phyloP scores from a whole-genome alignment of 768 basidiomycete species.

The Hemileccinum impolitum region DNA sequence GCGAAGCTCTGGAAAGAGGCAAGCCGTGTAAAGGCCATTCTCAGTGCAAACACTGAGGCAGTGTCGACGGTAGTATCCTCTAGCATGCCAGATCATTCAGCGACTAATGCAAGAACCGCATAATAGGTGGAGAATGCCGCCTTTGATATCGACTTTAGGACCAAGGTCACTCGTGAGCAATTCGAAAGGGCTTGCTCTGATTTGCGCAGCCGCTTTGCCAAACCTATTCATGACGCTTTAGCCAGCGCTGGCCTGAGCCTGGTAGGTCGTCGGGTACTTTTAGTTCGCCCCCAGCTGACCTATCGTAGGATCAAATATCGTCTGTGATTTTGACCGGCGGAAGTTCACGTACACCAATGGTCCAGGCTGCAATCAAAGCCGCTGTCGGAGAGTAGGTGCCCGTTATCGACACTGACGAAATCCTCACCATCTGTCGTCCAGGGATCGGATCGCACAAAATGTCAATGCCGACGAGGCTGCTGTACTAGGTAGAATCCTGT shows the following conservation, averaged over 20 bases:
- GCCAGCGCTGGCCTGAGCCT: slow-evolving; percentile 60
- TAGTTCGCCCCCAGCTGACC: neutral
- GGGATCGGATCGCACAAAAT: slow-evolving; percentile 85
- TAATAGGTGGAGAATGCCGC: slow-evolving; percentile 79
- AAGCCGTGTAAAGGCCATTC: slow-evolving; percentile 80
- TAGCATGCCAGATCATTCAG: neutral
- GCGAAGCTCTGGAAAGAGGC: slow-evolving; percentile 96
- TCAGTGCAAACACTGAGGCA: slow-evolving; percentile 90
- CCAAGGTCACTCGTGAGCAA: slow-evolving; percentile 70
- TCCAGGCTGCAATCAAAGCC: slow-evolving; percentile 75
- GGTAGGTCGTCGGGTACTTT: slow-evolving; percentile 37
- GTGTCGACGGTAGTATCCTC: slow-evolving; percentile 54
- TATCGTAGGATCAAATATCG: slow-evolving; percentile 65
- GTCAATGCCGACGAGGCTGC: slow-evolving; percentile 97
- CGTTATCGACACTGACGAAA: neutral
- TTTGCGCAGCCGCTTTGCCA: slow-evolving; percentile 56
- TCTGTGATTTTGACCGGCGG: slow-evolving; percentile 96
- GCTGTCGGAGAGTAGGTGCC: slow-evolving; percentile 72
- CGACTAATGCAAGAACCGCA: neutral
- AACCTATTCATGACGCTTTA: slow-evolving; percentile 75
- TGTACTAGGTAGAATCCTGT: slow-evolving; percentile 60
- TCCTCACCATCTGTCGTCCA: slow-evolving; percentile 22
- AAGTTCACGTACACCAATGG: slow-evolving; percentile 84
- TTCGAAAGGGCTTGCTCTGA: slow-evolving; percentile 77
- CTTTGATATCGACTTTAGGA: slow-evolving; percentile 87